Evolutionary conservation across 352 stramenopile species (phyloP), one percentile per base, ranked within the genome.

Genomic region (Globisporangium iwayamae): DNA sequence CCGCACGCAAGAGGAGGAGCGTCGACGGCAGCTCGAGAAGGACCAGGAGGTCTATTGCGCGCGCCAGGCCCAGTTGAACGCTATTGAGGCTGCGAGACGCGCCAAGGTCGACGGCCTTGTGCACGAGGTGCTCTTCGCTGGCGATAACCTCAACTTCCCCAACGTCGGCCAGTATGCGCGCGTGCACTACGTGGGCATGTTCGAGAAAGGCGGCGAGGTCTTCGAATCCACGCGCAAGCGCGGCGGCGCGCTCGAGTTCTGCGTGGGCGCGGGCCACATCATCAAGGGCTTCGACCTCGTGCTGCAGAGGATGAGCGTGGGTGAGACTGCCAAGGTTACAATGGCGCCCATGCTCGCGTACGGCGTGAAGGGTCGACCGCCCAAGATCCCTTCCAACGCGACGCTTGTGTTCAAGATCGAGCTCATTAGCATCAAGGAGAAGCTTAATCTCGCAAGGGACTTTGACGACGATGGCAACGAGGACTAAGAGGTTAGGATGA

Each of bases 381-480:
- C 85, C 28, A 78, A 80, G 50, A 91, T 93, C 38, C 85, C 85
- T 0, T 76, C 78, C 10, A 91, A 84, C 39, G 71, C 81, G 7
- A 84, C 79, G n/a, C 72, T 93, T 0, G 71, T 91, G 28, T 93
- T 91, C 61, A 85, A 83, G 47, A 89, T 91, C 60, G 82, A 93
- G 61, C 74, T 93, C 20, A 91, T 93, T 60, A 83, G 71, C 45
- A 87, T 93, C 69, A 86, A 91, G 56, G 84, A 91, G 62, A 92
- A 88, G 60, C 63, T 89, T 43, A 68, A 81, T 22, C 67, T 79
- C 36, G 59, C 62, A 16, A 62, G 53, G 7, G 71, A 69, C 30
- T 60, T 66, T 47, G 55, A 61, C 25, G 58, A 52, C 34, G 54
- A 55, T 16, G 45, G 11, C 14, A 22, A 45, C 8, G 28, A 60